Percentiles rank a stretch among this genome's conserved stretches.
phyloP scores from a whole-genome alignment of 306 rosid species.

The Cucurbita argyrosperma region DNA sequence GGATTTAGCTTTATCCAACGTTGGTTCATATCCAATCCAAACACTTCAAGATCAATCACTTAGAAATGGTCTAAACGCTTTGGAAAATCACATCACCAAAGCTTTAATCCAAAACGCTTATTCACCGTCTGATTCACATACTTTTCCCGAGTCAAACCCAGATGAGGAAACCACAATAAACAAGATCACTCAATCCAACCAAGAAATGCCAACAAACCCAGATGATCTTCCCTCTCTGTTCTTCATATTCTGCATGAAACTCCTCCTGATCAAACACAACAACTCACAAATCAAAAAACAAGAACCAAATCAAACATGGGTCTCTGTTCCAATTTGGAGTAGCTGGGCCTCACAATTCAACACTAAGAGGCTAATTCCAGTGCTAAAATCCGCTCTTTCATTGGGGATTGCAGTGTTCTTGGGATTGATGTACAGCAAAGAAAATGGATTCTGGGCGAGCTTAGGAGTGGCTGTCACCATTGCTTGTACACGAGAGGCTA shows the following conservation, averaged over 20 bases:
- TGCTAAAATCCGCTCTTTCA: slow-evolving; percentile 35
- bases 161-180: slow-evolving; percentile 4
- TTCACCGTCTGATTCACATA: slow-evolving; percentile 15
- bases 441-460: slow-evolving; percentile 51
- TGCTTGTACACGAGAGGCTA: slow-evolving; percentile 34
- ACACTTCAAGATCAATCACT: slow-evolving; percentile 12
- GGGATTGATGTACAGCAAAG: slow-evolving; percentile 45
- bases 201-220: slow-evolving; percentile 23
- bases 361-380: slow-evolving; percentile 18
- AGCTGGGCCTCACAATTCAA: not conserved
- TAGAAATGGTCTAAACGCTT: slow-evolving; percentile 17
- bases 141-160: slow-evolving; percentile 33
- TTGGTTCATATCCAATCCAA: slow-evolving; percentile 28
- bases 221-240: slow-evolving; percentile 32
- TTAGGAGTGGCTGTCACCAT: slow-evolving; percentile 48
- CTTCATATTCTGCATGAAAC: slow-evolving; percentile 43
- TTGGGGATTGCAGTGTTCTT: slow-evolving; percentile 43
- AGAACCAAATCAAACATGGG: not conserved
- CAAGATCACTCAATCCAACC: slow-evolving; percentile 25
- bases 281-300: not conserved
- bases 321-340: not conserved
- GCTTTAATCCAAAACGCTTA: slow-evolving; percentile 9
- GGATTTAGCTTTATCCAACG: slow-evolving; percentile 38
- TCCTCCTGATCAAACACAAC: slow-evolving; percentile 19
- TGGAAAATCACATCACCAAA: slow-evolving; percentile 24